Evolutionary conservation across 768 basidiomycete species (phyloP).

Genomic region (Russula vinacea): DNA sequence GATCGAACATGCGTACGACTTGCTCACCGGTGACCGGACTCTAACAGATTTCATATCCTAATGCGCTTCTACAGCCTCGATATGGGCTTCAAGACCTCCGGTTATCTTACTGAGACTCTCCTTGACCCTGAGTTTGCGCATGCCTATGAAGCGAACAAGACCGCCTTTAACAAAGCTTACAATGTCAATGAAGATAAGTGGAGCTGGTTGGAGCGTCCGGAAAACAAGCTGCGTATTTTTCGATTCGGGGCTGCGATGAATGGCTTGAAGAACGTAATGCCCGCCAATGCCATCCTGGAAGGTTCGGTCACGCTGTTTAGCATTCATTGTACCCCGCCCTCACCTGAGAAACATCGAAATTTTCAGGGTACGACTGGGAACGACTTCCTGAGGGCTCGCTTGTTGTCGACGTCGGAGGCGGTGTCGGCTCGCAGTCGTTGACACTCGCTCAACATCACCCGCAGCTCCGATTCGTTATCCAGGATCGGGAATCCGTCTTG

Average conservation of each 20-base stretch:
- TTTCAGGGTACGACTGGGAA: constrained; percentile 14
- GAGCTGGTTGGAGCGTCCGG: constrained; percentile 8
- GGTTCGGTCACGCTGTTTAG: neutral
- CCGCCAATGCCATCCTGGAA: neutral
- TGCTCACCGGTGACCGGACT: neutral
- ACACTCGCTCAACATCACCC: neutral
- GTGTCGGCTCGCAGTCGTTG: constrained; percentile 15
- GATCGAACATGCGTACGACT: constrained; percentile 15
- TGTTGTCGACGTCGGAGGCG: constrained; percentile 22
- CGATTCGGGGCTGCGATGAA: constrained; percentile 11
- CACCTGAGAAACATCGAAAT: neutral
- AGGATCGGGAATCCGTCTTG: constrained; percentile 11
- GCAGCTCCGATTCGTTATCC: constrained; percentile 15
- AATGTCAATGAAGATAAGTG: neutral
- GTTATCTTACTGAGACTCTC: constrained; percentile 31
- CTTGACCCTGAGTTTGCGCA: constrained; percentile 18
- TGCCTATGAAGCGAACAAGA: neutral
- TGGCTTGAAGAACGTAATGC: neutral
- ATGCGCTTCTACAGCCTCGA: constrained; percentile 15
- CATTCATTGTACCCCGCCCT: neutral
- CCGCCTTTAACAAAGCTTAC: constrained; percentile 11
- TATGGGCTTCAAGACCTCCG: constrained; percentile 30
- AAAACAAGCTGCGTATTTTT: neutral
- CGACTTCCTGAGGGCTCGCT: constrained; percentile 8
- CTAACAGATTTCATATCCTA: neutral